phyloP scores from a whole-genome alignment of 345 rosid species.

The Psidium friedrichsthalianum region DNA sequence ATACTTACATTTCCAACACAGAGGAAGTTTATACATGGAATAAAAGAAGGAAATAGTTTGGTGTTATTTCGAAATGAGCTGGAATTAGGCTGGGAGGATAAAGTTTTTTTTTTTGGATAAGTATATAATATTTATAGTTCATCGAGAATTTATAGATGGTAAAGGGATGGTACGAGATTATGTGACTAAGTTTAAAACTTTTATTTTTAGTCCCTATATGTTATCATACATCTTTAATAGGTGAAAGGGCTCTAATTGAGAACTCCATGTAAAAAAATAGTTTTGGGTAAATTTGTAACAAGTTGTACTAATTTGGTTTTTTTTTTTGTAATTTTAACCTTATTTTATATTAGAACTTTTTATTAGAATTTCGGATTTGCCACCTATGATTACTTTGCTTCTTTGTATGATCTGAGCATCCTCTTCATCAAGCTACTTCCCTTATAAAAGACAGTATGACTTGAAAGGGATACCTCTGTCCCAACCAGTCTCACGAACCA shows the following conservation, averaged over 20 bases:
- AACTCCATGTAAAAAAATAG: background rate
- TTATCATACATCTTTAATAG: background rate
- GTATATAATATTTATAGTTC: background rate
- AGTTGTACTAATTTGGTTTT: rapidly evolving
- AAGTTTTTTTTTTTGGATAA: background rate
- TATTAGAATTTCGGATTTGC: background rate
- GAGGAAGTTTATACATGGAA: background rate
- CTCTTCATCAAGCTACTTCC: background rate
- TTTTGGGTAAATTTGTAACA: too few relatives aligned
- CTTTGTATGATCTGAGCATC: background rate
- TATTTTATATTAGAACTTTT: background rate
- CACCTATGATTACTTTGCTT: background rate
- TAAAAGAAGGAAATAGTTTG: background rate
- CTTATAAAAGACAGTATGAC: background rate
- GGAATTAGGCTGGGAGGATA: background rate
- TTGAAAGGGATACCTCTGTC: background rate
- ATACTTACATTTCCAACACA: background rate
- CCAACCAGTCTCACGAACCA: background rate
- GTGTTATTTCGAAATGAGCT: background rate
- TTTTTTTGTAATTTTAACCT: too few relatives aligned
- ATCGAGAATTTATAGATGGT: background rate
- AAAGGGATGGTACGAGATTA: background rate
- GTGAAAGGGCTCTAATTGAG: background rate
- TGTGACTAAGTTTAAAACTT: background rate
- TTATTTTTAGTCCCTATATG: background rate